Evolutionary conservation across 805 yeast species (phyloP), one percentile per base, ranked within the genome.

Genomic region (Saturnispora serradocipensis): DNA sequence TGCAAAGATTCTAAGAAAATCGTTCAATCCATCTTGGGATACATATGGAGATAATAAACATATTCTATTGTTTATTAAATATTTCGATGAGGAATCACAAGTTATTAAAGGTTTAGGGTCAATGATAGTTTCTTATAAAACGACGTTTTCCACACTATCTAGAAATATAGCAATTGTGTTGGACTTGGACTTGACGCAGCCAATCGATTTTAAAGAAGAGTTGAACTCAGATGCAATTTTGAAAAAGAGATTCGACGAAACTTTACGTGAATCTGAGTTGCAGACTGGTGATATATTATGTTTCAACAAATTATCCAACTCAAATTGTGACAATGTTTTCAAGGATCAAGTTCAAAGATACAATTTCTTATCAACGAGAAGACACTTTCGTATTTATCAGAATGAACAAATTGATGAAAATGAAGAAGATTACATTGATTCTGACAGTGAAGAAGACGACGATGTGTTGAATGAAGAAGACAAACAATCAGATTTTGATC

Each of bases 51-150:
- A 58, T 36, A 56, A 51, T 43, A 69, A 56, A 48, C 67, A 65
- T 51, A 58, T 64, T 27, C 50, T 75, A 36, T 24, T 77, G 9
- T 80, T 84, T 57, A 58, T 88, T 48, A 88, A 89, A 64, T 74
- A 74, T 55, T 88, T 84, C 67, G 90, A 88, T 60, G 74, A 73
- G 1, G 61, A 63, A 4, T 58, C 67, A 0, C 84, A 81, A 61
- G 63, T 71, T 5, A 62, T 88, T n/a, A 66, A 63, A n/a, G 95
- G 96, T 1, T 67, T 85, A 18, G 77, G 86, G 0, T 86, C 86
- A 59, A 63, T 73, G 3, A 66, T 73, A 18, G 80, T 85, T 1
- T 65, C 74, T 11, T 74, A 74, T 48, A 76, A 75, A 45, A 78
- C 75, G 20, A 60, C 64, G 1, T 64, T 83, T 6, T 67, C 70